Percentiles rank a stretch among this genome's conserved stretches.
phyloP scores from a whole-genome alignment of 768 basidiomycete genomes.

The Kwoniella europaea region DNA sequence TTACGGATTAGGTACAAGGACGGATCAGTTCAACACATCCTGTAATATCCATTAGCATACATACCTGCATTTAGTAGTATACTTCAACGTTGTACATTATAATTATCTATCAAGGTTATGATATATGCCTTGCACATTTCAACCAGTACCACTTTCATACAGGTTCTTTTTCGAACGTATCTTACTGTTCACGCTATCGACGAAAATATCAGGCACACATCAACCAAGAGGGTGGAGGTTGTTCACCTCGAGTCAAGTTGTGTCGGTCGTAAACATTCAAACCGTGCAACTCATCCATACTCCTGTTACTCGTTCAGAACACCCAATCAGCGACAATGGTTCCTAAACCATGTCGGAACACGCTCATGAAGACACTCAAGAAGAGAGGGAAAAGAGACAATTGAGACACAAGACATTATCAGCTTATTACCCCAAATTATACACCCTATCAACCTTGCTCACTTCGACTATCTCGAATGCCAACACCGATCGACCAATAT shows the following conservation, averaged over 20 bases:
- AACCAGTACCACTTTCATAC: background rate
- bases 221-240: constrained; percentile 4
- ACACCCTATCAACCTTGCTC: constrained; percentile 38
- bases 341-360: background rate
- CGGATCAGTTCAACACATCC: background rate
- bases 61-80: background rate
- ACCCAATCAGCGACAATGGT: background rate
- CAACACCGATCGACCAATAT: constrained; percentile 1
- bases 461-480: constrained; percentile 1
- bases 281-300: background rate
- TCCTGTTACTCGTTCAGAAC: background rate
- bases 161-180: background rate
- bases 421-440: constrained; percentile 42
- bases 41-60: background rate
- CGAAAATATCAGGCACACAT: background rate
- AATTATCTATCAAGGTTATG: background rate
- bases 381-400: background rate
- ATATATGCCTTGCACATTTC: background rate
- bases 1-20: background rate
- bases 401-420: constrained; percentile 53
- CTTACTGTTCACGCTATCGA: background rate
- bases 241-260: background rate
- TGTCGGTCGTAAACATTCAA: background rate
- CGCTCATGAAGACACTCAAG: background rate
- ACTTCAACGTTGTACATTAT: constrained; percentile 2